These are phyloP conservation scores for Saccharomyces hybrid DNA, from an alignment of 1,139 yeast genomes.

Conservation along the genomic window DNA sequence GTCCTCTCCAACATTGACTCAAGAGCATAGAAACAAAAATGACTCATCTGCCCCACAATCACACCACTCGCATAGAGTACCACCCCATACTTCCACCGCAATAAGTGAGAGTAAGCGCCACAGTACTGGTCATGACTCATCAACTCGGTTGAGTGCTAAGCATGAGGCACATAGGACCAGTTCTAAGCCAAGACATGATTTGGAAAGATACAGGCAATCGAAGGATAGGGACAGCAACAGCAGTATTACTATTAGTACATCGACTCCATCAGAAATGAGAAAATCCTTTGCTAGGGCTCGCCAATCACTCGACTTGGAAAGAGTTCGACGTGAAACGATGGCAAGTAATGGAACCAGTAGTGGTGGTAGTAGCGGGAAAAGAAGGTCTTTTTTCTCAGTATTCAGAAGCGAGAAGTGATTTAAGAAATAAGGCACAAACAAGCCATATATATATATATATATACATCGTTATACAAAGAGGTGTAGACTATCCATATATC, in stretches of 20 bases:
- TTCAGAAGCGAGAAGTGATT: slow-evolving; percentile 8
- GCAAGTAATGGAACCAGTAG: slow-evolving; percentile 9
- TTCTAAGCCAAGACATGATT: slow-evolving; percentile 10
- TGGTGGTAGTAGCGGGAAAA: slow-evolving; percentile 16
- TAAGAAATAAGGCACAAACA: neutral
- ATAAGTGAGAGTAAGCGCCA: slow-evolving; percentile 2
- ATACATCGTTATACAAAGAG: neutral
- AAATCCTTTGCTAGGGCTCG: slow-evolving; percentile 22
- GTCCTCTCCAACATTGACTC: slow-evolving; percentile 17
- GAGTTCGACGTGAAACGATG: slow-evolving; percentile 20
- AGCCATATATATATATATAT: neutral
- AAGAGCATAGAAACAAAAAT: slow-evolving; percentile 6
- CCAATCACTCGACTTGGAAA: slow-evolving; percentile 27
- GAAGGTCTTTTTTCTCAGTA: slow-evolving; percentile 22
- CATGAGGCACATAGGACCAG: slow-evolving; percentile 1
- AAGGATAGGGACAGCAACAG: slow-evolving; percentile 12
- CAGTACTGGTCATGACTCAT: neutral
- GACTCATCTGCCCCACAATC: slow-evolving; percentile 2
- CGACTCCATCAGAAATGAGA: slow-evolving; percentile 13
- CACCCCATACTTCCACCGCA: slow-evolving; percentile 2
- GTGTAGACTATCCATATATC: neutral
- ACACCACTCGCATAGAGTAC: slow-evolving; percentile 2
- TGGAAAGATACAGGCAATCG: slow-evolving; percentile 14
- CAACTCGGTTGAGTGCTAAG: neutral
- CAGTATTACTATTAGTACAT: slow-evolving; percentile 13